phyloP scores from a whole-genome alignment of 768 basidiomycete species.

The Suillus hirtellus region DNA sequence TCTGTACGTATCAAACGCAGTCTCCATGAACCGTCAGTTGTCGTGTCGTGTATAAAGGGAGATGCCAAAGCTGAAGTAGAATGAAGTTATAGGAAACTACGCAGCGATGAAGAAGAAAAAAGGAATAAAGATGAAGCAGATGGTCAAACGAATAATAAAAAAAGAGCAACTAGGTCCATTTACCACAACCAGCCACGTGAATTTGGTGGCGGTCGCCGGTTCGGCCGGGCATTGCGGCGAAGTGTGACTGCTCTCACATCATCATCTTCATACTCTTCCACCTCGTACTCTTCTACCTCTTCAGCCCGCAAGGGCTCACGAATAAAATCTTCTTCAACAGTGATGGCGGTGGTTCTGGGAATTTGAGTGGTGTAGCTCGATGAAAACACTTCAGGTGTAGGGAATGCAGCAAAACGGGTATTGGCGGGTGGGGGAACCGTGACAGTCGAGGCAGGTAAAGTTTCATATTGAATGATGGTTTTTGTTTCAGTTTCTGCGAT shows the following conservation, averaged over 20 bases:
- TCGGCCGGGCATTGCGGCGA: conserved; percentile 43
- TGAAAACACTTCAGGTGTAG: conserved; percentile 64
- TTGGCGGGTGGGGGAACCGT: conserved; percentile 76
- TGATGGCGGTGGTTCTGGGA: conserved; percentile 75
- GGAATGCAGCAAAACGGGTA: conserved; percentile 73
- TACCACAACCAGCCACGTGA: conserved; percentile 62
- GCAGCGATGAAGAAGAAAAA: conserved; percentile 11
- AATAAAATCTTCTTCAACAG: conserved; percentile 56
- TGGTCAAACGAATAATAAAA: conserved; percentile 21
- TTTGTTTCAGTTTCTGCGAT: conserved; percentile 60
- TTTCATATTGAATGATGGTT: conserved; percentile 55
- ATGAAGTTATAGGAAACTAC: conserved; percentile 13
- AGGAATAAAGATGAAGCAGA: conserved; percentile 22
- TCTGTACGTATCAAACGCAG: conserved; percentile 17
- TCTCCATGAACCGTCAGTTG: conserved; percentile 25
- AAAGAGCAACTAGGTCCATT: conserved; percentile 32
- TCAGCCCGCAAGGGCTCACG: conserved; percentile 36
- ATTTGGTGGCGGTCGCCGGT: conserved; percentile 44
- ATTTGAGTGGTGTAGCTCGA: conserved; percentile 59
- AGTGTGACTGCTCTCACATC: conserved; percentile 41
- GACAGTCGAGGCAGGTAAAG: conserved; percentile 59
- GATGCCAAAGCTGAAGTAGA: conserved; percentile 12
- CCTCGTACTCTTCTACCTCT: conserved; percentile 39
- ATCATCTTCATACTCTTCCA: conserved; percentile 44
- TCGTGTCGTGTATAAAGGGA: conserved; percentile 28